Base-by-base conservation (phyloP, 805 yeast genomes). In the Starmerella etchellsii region DNA sequence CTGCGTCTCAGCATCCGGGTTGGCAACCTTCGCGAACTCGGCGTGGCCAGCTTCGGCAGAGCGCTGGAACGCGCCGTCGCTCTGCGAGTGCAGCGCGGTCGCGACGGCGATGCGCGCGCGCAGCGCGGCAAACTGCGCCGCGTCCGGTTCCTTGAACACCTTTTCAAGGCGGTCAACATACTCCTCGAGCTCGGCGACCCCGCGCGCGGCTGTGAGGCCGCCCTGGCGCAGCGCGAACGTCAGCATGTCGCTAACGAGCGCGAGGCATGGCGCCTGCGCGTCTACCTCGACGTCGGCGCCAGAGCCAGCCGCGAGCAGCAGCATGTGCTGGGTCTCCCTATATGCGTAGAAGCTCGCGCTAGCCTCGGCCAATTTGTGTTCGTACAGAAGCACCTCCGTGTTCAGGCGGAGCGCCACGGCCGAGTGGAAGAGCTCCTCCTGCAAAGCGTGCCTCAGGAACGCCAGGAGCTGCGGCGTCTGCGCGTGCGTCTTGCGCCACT, bases 281-380 rank as follows among this genome's bases (percentile, higher is more conserved):
- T 54, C 56, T 5, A 51, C 50, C 3, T 30, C 37, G 8, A 52
- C 44, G 14, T 39, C 49, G 1, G 54, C 57, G 8, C 62, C 62
- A 4, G 52, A 40, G 16, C 45, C 33, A 7, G 37, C 41, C 31
- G 52, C 51, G 23, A 51, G 35, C 33, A 54, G 39, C 30, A 50
- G 50, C 22, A 51, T 52, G 25, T 49, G 50, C 41, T 59, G 61
- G 33, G 56, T 52, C 10, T 49, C 52, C 20, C 38, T 40, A 44
- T 56, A 61, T 2, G 59, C 53, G n/a, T 48, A 42, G 44, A 61
- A 61, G 0, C 59, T 54, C 7, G 60, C 58, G 5, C 46, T 30
- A 0, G 62, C 64, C 46, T 61, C 65, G 3, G 34, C 43, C 20
- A 45, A 46, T n/a, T 50, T 43, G 18, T 54, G 54, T n/a, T 54